Evolutionary conservation across 176 grass and related monocot species (phyloP).

Genomic region (Tillandsia leiboldiana): DNA sequence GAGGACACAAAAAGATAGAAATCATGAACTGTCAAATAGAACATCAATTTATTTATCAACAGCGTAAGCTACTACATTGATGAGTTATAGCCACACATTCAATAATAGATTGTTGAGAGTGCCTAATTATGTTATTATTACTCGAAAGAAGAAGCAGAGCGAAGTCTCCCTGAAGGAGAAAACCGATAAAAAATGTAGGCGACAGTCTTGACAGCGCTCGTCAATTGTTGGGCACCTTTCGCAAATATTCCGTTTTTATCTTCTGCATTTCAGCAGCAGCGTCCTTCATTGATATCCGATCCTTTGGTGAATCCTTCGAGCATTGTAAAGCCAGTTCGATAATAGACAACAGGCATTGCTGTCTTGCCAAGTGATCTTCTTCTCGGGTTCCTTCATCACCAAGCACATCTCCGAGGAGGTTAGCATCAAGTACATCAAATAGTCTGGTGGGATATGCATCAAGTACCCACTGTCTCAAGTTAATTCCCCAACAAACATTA

Average conservation of each 20-base stretch:
- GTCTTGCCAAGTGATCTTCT: no score
- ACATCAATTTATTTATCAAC: no score
- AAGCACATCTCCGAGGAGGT: background rate
- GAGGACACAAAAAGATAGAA: no score
- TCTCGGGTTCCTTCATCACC: background rate
- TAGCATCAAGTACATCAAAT: conserved; percentile 3
- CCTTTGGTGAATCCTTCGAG: background rate
- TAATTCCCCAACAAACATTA: conserved; percentile 17
- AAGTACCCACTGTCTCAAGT: conserved; percentile 21
- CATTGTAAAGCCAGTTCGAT: conserved; percentile 16
- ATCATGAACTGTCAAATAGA: no score
- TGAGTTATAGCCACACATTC: no score
- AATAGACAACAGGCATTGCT: background rate
- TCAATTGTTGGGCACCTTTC: background rate
- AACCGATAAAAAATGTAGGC: no score
- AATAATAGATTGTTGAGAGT: no score
- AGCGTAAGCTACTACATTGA: no score
- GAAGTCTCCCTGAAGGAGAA: no score
- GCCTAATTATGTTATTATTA: no score
- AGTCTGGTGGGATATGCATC: conserved; percentile 16
- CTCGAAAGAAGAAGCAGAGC: no score
- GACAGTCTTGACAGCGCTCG: no score
- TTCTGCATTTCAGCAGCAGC: conserved; percentile 10
- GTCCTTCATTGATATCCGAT: conserved; percentile 21
- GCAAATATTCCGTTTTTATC: background rate